Conservation (phyloP, 2,329 filamentous ascomycete species). For the Botrytis pseudocinerea region DNA sequence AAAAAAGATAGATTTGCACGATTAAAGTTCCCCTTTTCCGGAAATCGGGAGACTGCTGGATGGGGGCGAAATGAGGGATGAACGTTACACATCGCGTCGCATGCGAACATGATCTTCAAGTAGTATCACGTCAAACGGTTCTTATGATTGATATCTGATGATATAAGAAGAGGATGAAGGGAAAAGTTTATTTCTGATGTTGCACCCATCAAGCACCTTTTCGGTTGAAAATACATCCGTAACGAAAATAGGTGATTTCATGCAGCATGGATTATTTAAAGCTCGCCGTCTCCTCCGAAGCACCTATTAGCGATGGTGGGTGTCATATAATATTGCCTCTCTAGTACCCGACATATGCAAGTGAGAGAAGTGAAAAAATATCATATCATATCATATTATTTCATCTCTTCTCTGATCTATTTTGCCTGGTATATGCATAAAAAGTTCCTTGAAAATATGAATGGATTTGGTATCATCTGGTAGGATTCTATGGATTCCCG, state of each 20-base stretch:
- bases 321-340: neutral
- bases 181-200: neutral
- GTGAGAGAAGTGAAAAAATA: neutral
- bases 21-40: neutral
- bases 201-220: neutral
- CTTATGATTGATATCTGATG: conserved; percentile 7
- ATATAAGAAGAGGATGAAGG: neutral
- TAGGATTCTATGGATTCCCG: neutral
- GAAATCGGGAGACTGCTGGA: neutral
- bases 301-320: neutral
- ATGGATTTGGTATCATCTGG: neutral
- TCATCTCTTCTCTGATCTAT: neutral
- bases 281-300: neutral
- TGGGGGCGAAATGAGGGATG: conserved; percentile 2
- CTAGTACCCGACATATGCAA: neutral
- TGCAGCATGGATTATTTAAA: conserved; percentile 12
- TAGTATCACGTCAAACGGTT: conserved; percentile 10
- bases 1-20: no score
- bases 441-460: neutral
- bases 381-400: neutral
- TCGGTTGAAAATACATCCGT: neutral
- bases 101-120: conserved; percentile 18
- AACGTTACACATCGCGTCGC: neutral
- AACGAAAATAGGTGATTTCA: conserved; percentile 6
- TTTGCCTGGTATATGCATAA: neutral